Conservation (phyloP, 2,329 filamentous ascomycete species). For the Aspergillus calidoustus region DNA sequence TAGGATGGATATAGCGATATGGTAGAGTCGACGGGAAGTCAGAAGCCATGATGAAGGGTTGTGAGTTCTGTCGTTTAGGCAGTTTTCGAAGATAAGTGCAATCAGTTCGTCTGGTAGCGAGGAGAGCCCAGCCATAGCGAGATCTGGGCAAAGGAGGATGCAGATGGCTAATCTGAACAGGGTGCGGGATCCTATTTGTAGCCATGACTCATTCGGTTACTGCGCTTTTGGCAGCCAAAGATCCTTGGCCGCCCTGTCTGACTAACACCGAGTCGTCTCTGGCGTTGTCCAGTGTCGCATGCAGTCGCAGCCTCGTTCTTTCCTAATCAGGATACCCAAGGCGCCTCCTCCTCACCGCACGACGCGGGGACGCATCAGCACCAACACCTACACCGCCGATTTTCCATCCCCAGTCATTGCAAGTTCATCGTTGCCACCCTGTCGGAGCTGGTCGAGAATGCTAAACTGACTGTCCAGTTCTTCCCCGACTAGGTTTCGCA, state of each 20-base stretch:
- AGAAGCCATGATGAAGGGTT: not conserved
- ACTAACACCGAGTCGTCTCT: not conserved
- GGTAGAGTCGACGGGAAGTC: not conserved
- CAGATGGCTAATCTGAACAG: not conserved
- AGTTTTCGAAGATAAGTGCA: not conserved
- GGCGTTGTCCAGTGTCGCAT: not conserved
- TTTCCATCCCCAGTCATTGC: too few species aligned
- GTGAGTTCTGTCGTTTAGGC: not conserved
- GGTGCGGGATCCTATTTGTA: not conserved
- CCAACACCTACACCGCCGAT: too few species aligned
- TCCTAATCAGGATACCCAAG: not conserved
- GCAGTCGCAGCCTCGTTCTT: not conserved
- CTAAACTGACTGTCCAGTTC: not conserved
- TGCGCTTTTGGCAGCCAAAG: too few species aligned
- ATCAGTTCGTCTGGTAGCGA: not conserved
- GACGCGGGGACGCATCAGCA: too few species aligned
- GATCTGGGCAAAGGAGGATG: too few species aligned
- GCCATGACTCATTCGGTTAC: not conserved
- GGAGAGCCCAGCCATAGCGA: not conserved
- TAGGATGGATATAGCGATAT: not conserved
- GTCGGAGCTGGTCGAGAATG: not conserved
- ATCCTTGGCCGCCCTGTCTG: not conserved
- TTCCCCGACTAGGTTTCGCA: not conserved
- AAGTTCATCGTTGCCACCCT: not conserved
- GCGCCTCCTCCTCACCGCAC: too few species aligned